Base-by-base conservation (phyloP, 768 basidiomycete species). In the Butyriboletus loyo region DNA sequence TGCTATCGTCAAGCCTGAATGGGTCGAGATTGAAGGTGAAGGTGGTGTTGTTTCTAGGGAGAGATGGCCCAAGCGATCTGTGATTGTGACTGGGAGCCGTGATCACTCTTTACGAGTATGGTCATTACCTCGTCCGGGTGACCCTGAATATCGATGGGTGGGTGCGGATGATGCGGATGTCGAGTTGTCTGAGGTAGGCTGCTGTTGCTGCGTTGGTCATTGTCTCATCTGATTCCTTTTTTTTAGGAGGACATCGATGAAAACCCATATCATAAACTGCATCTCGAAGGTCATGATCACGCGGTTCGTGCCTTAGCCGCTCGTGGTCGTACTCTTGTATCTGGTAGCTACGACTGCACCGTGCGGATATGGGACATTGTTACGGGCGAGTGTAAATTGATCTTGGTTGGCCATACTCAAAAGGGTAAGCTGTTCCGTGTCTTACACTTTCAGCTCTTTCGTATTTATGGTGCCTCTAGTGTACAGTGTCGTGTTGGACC, bases 301-400 rank as follows among this genome's bases (percentile, higher is more conserved):
- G 93, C 94, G 21, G 92, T 97, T 21, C 82, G 94, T 50, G 92
- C 94, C 7, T 75, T 97, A n/a, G 92, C 93, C 21, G 91, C 92
- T 17, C 78, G 93, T 57, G 94, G 94, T 9, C 78, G 91, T 37
- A 91, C 89, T 1, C 79, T 97, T 38, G 92, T 98, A 17, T 95
- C 93, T 24, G 96, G 96, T 32, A 96, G 93, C 65, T 98, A 98
- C 67, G 96, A 99, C 66, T 89, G 87, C 63, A 92, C 87, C 7
- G 92, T 98, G 40, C 86, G 96, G 32, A 86, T 98, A 39, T 98
- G 96, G 96, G 93, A 98, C 62, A 87, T 92, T 53, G 79, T 91
- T 59, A 88, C 82, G 25, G 93, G 93, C 15, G 76, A 76, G 24
- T 91, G 88, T 68, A 86, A 85, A 65, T 88, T 86, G 79, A 79